phyloP scores from a whole-genome alignment of 495 filamentous ascomycete species.

The Penicillium paxilli region DNA sequence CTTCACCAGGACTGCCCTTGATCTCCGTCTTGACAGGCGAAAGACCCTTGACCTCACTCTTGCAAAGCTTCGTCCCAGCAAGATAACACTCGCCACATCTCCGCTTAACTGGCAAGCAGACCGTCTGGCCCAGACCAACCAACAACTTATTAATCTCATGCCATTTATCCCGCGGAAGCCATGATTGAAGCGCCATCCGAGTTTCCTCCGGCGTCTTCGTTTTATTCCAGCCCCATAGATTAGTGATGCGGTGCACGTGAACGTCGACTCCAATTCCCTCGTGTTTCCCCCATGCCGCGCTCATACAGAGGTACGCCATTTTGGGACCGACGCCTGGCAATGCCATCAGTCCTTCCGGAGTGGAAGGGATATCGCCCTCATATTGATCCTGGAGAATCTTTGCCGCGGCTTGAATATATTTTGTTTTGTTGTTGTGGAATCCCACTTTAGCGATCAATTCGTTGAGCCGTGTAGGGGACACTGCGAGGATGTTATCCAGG shows the following conservation, averaged over 20 bases:
- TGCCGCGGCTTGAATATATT: constrained; percentile 80
- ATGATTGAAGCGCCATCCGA: constrained; percentile 70
- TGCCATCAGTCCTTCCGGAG: constrained; percentile 71
- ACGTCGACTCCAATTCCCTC: constrained; percentile 68
- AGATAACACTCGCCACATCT: constrained; percentile 83
- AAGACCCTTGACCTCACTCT: constrained; percentile 54
- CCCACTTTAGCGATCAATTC: constrained; percentile 80
- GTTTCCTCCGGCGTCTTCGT: constrained; percentile 87
- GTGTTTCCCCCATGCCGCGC: constrained; percentile 61
- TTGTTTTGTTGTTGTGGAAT: constrained; percentile 96
- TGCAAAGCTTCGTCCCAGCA: constrained; percentile 72
- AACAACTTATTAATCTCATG: constrained; percentile 92
- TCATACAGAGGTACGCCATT: constrained; percentile 94
- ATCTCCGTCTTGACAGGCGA: constrained; percentile 49
- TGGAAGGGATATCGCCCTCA: constrained; percentile 77
- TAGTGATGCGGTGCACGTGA: constrained; percentile 85
- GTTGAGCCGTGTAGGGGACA: constrained; percentile 69
- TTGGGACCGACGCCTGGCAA: constrained; percentile 95
- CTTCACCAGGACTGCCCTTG: not conserved
- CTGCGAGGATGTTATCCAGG: constrained; percentile 75
- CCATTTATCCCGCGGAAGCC: constrained; percentile 87
- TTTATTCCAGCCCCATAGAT: constrained; percentile 92
- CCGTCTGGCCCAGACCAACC: constrained; percentile 87
- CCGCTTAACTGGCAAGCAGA: constrained; percentile 78
- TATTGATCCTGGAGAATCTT: constrained; percentile 68